Evolutionary conservation across 2,329 filamentous ascomycete species (phyloP).

Genomic region (Penicillium carneum): DNA sequence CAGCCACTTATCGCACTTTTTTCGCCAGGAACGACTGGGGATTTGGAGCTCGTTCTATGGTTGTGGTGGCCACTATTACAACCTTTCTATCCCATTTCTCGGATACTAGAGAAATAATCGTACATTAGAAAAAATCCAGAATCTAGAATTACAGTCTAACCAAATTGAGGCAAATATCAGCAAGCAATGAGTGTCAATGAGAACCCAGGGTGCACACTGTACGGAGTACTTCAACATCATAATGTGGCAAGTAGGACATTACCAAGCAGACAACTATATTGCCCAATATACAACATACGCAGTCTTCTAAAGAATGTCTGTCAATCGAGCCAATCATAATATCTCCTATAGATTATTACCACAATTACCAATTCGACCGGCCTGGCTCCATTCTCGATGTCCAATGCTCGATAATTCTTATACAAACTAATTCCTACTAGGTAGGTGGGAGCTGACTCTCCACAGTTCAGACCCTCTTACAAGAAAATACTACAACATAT

Average conservation of each 20-base stretch:
- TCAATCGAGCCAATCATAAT: neutral
- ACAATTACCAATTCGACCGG: neutral
- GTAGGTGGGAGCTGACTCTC: neutral
- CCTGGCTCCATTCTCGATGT: neutral
- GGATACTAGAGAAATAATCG: neutral
- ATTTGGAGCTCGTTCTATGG: neutral
- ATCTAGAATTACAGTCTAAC: slow-evolving; percentile 5
- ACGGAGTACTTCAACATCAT: neutral
- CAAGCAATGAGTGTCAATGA: neutral
- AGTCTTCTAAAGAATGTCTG: neutral
- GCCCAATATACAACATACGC: neutral
- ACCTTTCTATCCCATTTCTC: slow-evolving; percentile 6
- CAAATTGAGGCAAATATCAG: neutral
- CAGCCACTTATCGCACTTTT: neutral
- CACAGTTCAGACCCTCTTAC: neutral
- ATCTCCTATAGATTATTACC: neutral
- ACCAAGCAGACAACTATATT: slow-evolving; percentile 7
- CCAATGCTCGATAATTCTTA: neutral
- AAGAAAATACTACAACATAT: neutral
- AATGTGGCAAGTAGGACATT: slow-evolving; percentile 1
- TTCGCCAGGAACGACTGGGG: slow-evolving; percentile 16
- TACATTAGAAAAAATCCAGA: neutral
- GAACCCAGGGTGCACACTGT: neutral
- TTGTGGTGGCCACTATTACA: slow-evolving; percentile 17
- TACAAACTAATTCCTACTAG: neutral